Evolutionary conservation across 257 asterid species (phyloP).

Genomic region (Penstemon newberryi): DNA sequence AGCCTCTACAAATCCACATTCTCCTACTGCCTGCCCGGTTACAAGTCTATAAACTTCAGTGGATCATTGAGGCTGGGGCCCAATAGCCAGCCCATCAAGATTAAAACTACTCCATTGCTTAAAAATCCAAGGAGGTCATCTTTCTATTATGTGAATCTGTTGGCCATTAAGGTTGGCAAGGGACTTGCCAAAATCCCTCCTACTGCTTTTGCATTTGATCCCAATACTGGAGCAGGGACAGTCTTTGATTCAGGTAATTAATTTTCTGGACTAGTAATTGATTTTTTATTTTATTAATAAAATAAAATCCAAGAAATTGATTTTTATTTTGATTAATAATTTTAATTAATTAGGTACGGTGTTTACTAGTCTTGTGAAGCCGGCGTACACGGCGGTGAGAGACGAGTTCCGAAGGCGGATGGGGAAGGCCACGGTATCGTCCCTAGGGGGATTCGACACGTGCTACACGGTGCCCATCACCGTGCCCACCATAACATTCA

Average conservation of each 20-base stretch:
- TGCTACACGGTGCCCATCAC: conserved; percentile 68
- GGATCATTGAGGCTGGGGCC: conserved; percentile 77
- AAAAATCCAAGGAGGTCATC: conserved; percentile 77
- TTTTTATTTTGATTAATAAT: not conserved
- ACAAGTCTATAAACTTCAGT: conserved; percentile 50
- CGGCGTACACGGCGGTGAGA: conserved; percentile 78
- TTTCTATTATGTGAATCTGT: conserved; percentile 63
- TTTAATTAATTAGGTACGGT: conserved; percentile 51
- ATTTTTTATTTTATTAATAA: no score
- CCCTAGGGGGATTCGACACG: conserved; percentile 94
- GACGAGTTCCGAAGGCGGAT: conserved; percentile 73
- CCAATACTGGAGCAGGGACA: conserved; percentile 76
- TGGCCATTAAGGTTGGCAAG: conserved; percentile 61
- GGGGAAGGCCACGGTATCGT: conserved; percentile 57
- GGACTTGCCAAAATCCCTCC: conserved; percentile 53
- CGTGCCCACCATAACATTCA: conserved; percentile 67
- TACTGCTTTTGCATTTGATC: conserved; percentile 53
- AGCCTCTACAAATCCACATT: conserved; percentile 64
- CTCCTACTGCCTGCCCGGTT: conserved; percentile 83
- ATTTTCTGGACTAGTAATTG: not conserved
- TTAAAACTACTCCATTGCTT: conserved; percentile 60
- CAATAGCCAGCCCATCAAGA: conserved; percentile 59
- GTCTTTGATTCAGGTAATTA: conserved; percentile 75
- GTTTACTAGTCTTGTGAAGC: conserved; percentile 67
- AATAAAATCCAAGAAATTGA: not conserved